Percentiles rank a stretch among this genome's conserved stretches.
These are phyloP conservation scores for Hypomyces rosellus DNA, from an alignment of 2,329 filamentous ascomycete species.

Conservation along the genomic window DNA sequence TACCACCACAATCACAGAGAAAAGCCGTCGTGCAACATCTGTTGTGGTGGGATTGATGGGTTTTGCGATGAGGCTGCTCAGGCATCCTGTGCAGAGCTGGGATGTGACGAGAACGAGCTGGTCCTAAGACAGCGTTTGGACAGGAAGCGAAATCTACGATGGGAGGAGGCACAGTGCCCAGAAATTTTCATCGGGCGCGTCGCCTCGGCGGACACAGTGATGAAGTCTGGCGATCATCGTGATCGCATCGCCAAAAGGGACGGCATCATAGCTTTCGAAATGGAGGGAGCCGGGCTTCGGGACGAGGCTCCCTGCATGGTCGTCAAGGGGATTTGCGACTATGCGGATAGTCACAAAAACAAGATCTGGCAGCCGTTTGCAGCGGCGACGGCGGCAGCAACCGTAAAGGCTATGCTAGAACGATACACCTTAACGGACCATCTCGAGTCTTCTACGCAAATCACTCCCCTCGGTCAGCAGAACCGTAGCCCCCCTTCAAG, in stretches of 20 bases:
- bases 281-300: slow-evolving; percentile 28
- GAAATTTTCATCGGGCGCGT: slow-evolving; percentile 31
- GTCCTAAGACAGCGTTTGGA: slow-evolving; percentile 24
- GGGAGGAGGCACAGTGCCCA: slow-evolving; percentile 15
- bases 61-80: slow-evolving; percentile 11
- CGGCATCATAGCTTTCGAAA: slow-evolving; percentile 26
- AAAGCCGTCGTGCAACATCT: slow-evolving; percentile 2
- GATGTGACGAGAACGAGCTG: slow-evolving; percentile 16
- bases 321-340: slow-evolving; percentile 33
- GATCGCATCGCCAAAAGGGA: slow-evolving; percentile 26
- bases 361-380: slow-evolving; percentile 32
- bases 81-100: slow-evolving; percentile 8
- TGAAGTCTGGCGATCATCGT: slow-evolving; percentile 29
- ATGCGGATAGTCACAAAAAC: slow-evolving; percentile 34
- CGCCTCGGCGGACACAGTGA: slow-evolving; percentile 33
- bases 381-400: slow-evolving; percentile 26
- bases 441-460: too few relatives aligned
- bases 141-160: slow-evolving; percentile 5
- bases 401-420: slow-evolving; percentile 8
- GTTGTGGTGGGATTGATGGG: background rate
- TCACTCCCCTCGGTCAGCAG: too few relatives aligned
- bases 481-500: too few relatives aligned
- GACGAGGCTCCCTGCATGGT: slow-evolving; percentile 25
- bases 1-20: slow-evolving; percentile 28
- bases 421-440: background rate